A percentile compares a stretch with the other conserved stretches of the same genome.
Evolutionary conservation across 495 filamentous ascomycete species (phyloP).

Genomic region (Talaromyces liani): DNA sequence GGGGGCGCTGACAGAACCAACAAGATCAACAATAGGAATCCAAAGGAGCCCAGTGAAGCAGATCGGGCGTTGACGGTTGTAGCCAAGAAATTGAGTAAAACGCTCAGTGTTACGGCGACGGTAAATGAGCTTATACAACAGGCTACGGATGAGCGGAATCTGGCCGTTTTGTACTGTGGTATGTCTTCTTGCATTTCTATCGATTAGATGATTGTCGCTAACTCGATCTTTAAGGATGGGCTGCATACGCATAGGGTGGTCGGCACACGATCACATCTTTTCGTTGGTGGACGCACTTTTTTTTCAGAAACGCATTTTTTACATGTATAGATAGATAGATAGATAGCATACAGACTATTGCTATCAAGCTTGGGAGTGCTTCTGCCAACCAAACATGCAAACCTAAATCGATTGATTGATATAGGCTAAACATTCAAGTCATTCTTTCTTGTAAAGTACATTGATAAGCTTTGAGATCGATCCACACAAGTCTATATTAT

Average conservation of each 20-base stretch:
- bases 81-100: conserved; percentile 88
- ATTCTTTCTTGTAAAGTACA: too few relatives aligned
- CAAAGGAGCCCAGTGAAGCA: conserved; percentile 81
- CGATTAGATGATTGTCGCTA: neutral
- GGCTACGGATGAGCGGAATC: conserved; percentile 84
- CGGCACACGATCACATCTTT: neutral
- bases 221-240: conserved; percentile 6
- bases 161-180: conserved; percentile 89
- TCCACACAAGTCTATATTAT: neutral
- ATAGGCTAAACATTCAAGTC: neutral
- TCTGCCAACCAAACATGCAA: neutral
- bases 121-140: conserved; percentile 97
- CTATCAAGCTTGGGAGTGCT: too few relatives aligned
- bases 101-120: conserved; percentile 84
- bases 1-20: conserved; percentile 16
- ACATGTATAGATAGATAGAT: neutral
- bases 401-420: neutral
- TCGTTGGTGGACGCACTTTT: neutral
- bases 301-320: neutral
- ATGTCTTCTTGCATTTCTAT: conserved; percentile 20
- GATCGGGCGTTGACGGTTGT: conserved; percentile 88
- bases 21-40: conserved; percentile 28
- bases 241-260: conserved; percentile 6
- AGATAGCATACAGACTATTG: neutral
- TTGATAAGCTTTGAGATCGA: too few relatives aligned